Evolutionary conservation across 73 alveolate species (phyloP), one percentile per base, ranked within the genome.

Genomic region (Paraurostyla sp.): DNA sequence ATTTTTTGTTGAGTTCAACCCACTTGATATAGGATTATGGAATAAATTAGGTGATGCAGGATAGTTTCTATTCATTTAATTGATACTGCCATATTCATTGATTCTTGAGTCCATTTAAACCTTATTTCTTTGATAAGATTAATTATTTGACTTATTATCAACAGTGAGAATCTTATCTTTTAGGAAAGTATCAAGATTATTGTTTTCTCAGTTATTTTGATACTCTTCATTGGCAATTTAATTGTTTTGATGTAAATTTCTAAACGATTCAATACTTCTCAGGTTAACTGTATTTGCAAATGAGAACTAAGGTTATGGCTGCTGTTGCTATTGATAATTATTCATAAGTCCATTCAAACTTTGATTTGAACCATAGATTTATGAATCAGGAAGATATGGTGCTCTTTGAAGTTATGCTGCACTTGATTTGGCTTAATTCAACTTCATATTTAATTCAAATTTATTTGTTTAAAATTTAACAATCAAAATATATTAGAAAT

Each of bases 1-100:
- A 73, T 73, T 46, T 48, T 73, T 73, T 9, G 86, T 73, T 11
- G 86, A 73, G 46, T 73, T 73, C 38, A 45, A 32, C 1, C 86
- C 86, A 73, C 86, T 73, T 48, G 86, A n/a, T 46, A 73, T 6
- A 3, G 86, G 86, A 73, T 73, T 73, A 71, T 73, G 86, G 42
- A 73, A 73, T 6, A 42, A 49, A 46, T 73, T 73, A 45, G 86
- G 86, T 13, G 86, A 73, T 32, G 46, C 42, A 38, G 82, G 25
- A 38, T 15, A 16, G 13, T 6, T 16, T 18, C 25, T 16, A 38
- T 16, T 6, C 7, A 38, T 65, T 7, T 32, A 18, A 32, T 16
- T 65, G 7, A 15, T 40, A 15, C 13, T n/a, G n/a, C n/a, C n/a
- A n/a, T n/a, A n/a, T n/a, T n/a, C n/a, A n/a, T n/a, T n/a, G n/a